These are phyloP conservation scores for Moricandia arvensis DNA, from an alignment of 345 rosid species.

Conservation along the genomic window DNA sequence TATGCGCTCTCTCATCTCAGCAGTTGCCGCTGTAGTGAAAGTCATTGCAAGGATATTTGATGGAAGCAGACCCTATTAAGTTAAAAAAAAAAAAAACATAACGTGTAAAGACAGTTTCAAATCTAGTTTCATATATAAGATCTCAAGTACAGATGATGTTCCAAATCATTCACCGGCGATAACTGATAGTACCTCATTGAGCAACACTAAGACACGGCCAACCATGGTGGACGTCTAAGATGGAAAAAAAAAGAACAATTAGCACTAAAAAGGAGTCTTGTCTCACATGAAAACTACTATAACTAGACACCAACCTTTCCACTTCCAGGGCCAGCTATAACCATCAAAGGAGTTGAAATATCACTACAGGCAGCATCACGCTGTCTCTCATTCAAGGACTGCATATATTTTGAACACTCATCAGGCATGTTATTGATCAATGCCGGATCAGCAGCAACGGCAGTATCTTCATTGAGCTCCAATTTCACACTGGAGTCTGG, in stretches of 20 bases:
- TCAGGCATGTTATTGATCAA: constrained; percentile 50
- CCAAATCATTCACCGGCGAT: constrained; percentile 9
- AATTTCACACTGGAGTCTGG: constrained; percentile 13
- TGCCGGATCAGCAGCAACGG: constrained; percentile 28
- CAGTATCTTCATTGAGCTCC: constrained; percentile 28
- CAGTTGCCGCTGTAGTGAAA: constrained; percentile 93
- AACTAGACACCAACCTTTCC: constrained; percentile 65
- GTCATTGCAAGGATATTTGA: constrained; percentile 96
- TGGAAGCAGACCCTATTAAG: constrained; percentile 65
- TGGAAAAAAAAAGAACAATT: constrained; percentile 25
- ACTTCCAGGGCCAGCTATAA: constrained; percentile 96
- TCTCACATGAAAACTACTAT: not conserved
- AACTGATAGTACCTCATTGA: constrained; percentile 58
- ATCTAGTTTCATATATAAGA: constrained; percentile 1
- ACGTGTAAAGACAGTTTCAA: not conserved
- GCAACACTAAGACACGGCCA: constrained; percentile 79
- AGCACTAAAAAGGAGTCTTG: not conserved
- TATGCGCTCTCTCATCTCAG: constrained; percentile 92
- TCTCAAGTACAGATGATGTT: not conserved
- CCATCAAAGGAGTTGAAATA: constrained; percentile 77
- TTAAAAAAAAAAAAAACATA: constrained; percentile 16
- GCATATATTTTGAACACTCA: constrained; percentile 61
- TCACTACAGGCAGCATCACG: constrained; percentile 80
- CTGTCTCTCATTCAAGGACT: constrained; percentile 74
- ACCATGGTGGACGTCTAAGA: constrained; percentile 94